Evolutionary conservation across 2,329 filamentous ascomycete genomes (phyloP).

Genomic region (Mycocentrospora acerina): DNA sequence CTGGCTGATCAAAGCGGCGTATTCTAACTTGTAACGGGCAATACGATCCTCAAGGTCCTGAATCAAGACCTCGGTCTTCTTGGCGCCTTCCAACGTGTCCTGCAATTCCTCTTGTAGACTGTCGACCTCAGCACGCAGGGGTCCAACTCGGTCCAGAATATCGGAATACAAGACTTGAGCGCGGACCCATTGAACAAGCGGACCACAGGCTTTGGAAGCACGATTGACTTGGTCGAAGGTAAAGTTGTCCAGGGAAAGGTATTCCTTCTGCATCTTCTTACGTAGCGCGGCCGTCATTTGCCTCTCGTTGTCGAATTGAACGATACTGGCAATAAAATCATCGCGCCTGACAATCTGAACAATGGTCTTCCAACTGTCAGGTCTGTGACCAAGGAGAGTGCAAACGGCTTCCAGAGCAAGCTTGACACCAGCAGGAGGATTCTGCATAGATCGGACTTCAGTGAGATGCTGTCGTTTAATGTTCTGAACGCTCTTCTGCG

Average conservation of each 20-base stretch:
- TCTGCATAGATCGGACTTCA: slow-evolving; percentile 95
- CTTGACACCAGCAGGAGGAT: slow-evolving; percentile 85
- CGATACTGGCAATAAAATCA: slow-evolving; percentile 97
- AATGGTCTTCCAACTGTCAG: slow-evolving; percentile 87
- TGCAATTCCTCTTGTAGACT: slow-evolving; percentile 85
- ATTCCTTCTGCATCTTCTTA: slow-evolving; percentile 89
- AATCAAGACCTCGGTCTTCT: slow-evolving; percentile 88
- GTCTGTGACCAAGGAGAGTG: slow-evolving; percentile 86
- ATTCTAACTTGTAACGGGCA: slow-evolving; percentile 92
- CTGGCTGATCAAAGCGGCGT: slow-evolving; percentile 92
- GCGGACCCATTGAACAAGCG: slow-evolving; percentile 93
- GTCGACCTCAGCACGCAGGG: slow-evolving; percentile 84
- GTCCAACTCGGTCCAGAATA: slow-evolving; percentile 90
- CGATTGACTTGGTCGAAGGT: slow-evolving; percentile 95
- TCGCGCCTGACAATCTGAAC: slow-evolving; percentile 85
- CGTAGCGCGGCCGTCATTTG: slow-evolving; percentile 86
- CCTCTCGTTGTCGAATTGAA: slow-evolving; percentile 93
- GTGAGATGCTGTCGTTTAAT: slow-evolving; percentile 97
- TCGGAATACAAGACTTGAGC: slow-evolving; percentile 98
- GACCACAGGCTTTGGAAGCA: slow-evolving; percentile 94
- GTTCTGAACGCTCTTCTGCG: slow-evolving; percentile 94
- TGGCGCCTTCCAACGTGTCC: slow-evolving; percentile 89
- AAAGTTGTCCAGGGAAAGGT: slow-evolving; percentile 89
- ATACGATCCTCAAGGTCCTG: slow-evolving; percentile 84
- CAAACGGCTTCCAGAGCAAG: slow-evolving; percentile 96